Conservation (phyloP, 2,329 filamentous ascomycete genomes). For the Xylariaceae sp. region DNA sequence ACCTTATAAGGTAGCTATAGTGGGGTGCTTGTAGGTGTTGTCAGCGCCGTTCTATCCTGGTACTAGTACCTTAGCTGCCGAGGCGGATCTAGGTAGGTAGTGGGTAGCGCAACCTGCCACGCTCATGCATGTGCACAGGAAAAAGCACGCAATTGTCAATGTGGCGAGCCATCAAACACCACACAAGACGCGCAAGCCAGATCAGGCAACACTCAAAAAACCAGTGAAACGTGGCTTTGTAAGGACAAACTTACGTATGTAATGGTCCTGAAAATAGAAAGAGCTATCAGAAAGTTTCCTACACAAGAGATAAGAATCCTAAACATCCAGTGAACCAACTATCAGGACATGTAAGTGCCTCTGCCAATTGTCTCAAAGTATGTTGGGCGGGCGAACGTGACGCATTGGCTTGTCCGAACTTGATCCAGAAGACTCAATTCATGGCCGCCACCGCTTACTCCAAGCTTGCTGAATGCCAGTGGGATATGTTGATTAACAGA, state of each 20-base stretch:
- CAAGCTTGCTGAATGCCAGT: background rate
- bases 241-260: background rate
- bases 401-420: background rate
- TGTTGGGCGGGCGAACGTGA: background rate
- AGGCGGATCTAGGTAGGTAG: too few relatives aligned
- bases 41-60: background rate
- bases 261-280: background rate
- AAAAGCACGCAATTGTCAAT: constrained; percentile 12
- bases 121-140: background rate
- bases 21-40: constrained; percentile 2
- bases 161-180: constrained; percentile 12
- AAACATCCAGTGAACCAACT: constrained; percentile 3
- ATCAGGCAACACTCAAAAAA: constrained; percentile 23
- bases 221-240: background rate
- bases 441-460: background rate
- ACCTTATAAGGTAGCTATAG: background rate
- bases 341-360: background rate
- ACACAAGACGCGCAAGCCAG: constrained; percentile 23
- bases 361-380: background rate
- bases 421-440: background rate
- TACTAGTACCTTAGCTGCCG: too few relatives aligned
- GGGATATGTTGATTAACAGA: background rate
- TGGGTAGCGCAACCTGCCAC: background rate
- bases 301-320: constrained; percentile 1
- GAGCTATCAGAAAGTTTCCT: background rate